These are phyloP conservation scores for Lumnitzera littorea DNA, from an alignment of 345 rosid genomes.

Conservation along the genomic window DNA sequence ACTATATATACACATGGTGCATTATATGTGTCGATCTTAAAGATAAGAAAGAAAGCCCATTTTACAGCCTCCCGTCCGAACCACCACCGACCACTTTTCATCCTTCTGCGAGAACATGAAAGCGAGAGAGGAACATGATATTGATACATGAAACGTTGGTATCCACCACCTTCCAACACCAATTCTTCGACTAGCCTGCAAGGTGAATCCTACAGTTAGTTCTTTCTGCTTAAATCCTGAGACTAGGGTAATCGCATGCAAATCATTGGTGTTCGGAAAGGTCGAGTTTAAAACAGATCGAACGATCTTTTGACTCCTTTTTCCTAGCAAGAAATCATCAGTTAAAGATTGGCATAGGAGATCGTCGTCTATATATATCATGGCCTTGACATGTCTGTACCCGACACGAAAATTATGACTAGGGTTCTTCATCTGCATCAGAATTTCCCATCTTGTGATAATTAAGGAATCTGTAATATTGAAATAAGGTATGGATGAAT, in stretches of 20 bases:
- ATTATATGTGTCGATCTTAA: too few relatives aligned
- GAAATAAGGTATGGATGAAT: neutral
- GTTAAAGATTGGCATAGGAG: neutral
- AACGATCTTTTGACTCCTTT: neutral
- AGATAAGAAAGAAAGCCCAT: neutral
- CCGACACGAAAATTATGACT: neutral
- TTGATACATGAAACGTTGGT: neutral
- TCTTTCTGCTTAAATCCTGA: neutral
- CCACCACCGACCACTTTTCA: neutral
- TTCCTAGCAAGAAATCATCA: neutral
- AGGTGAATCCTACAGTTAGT: neutral
- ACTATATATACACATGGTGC: too few relatives aligned
- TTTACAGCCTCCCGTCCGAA: neutral
- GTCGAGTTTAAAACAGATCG: neutral
- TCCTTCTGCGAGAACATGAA: neutral
- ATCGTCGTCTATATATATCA: neutral
- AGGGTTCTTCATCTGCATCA: neutral
- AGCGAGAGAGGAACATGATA: neutral
- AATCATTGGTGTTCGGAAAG: neutral
- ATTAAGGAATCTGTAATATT: neutral
- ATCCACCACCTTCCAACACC: neutral
- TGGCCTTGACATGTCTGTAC: constrained; percentile 1
- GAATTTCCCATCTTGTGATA: neutral
- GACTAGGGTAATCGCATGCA: neutral
- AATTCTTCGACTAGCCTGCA: neutral